Evolutionary conservation across 2,329 filamentous ascomycete genomes (phyloP), one percentile per base, ranked within the genome.

Genomic region (Scedosporium minutisporum): DNA sequence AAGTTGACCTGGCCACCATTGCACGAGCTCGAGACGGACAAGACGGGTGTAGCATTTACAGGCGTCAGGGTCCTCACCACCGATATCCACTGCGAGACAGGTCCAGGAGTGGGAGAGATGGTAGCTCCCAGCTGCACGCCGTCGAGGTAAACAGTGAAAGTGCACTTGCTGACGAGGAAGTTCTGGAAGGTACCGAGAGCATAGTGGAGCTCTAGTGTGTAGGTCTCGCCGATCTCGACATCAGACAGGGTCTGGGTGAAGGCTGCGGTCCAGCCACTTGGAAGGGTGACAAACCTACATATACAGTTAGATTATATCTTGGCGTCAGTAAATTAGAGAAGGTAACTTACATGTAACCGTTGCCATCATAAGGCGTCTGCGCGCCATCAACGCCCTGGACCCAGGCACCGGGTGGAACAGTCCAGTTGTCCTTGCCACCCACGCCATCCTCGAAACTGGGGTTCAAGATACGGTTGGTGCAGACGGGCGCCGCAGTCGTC

Each of bases 261-360:
- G 51, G 51, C 51, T 14, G 51, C 51, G 5, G 51, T 23, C n/a
- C 21, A 55, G 21, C 51, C 51, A 25, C 51, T 55, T 55, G 51
- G 51, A 21, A 55, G n/a, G 51, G 51, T 55, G 23, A 55, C 51
- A 55, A 55, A 55, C 51, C 51, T 55, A 55, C n/a, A 55, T 55
- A 14, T 10, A 55, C 1, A 25, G 23, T 55, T 55, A 55, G n/a
- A 5, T 55, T 55, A 16, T 55, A 55, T 29, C 6, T 16, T 23
- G 18, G 18, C 23, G 23, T 55, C 18, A 12, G 18, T 29, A 14
- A 27, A 21, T 21, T 10, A 29, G 18, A 27, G 33, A 2, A 14
- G n/a, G 12, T 55, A 27, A 27, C 51, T 12, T 14, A 55, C 51
- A 55, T 23, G 12, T 55, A 55, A 23, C 21, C n/a, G 21, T 55